These are phyloP conservation scores for Plasmodium yoelii DNA, from an alignment of 169 alveolate genomes.

Conservation along the genomic window DNA sequence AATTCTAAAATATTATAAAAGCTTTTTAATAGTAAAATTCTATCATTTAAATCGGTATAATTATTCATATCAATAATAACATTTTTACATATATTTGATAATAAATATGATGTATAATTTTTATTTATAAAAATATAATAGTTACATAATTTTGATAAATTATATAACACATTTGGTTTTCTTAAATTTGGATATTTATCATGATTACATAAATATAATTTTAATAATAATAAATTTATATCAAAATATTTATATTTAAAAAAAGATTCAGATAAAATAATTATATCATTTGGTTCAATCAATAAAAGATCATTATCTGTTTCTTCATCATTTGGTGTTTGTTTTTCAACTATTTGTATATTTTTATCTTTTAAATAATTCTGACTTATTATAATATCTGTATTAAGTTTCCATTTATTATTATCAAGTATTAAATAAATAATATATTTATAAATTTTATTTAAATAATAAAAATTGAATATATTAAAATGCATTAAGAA, in stretches of 20 bases:
- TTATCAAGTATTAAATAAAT: conserved; percentile 3
- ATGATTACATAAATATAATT: conserved; percentile 20
- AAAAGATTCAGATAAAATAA: conserved; percentile 14
- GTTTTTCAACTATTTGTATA: background rate
- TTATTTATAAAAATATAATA: conserved; percentile 17
- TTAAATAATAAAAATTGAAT: conserved; percentile 38
- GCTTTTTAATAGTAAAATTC: conserved; percentile 10
- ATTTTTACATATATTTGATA: conserved; percentile 2
- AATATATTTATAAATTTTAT: conserved; percentile 44
- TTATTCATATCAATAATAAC: background rate
- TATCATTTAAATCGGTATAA: background rate
- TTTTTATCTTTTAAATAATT: background rate
- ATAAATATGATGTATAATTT: conserved; percentile 2
- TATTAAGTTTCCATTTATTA: conserved; percentile 9
- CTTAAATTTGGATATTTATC: conserved; percentile 1
- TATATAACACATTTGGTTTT: conserved; percentile 5
- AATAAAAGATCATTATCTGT: background rate
- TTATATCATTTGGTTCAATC: background rate
- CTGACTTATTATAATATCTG: background rate
- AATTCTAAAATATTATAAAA: conserved; percentile 26
- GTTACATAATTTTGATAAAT: background rate
- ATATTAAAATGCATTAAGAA: conserved; percentile 46
- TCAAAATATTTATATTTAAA: conserved; percentile 39
- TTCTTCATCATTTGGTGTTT: background rate
- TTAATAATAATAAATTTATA: background rate